These are phyloP conservation scores for Malus hybrid DNA, from an alignment of 331 rosid species.

Conservation along the genomic window DNA sequence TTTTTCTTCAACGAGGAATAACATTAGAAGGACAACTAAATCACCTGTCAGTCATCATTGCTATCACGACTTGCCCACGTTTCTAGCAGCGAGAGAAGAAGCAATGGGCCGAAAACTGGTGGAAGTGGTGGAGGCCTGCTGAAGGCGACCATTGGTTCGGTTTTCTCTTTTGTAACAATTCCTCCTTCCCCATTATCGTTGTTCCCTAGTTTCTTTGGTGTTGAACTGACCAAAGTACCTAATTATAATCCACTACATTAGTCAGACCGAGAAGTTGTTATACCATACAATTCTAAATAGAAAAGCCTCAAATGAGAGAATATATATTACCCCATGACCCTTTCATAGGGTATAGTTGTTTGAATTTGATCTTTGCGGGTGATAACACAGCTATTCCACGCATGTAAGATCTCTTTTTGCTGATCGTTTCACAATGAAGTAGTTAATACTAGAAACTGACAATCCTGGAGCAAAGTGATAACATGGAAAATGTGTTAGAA, in stretches of 20 bases:
- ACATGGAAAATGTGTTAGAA: not conserved
- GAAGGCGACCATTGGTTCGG: slow-evolving; percentile 43
- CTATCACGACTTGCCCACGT: slow-evolving; percentile 25
- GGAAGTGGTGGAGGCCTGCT: slow-evolving; percentile 65
- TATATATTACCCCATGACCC: slow-evolving; percentile 39
- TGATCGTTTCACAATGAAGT: not conserved
- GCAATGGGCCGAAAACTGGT: slow-evolving; percentile 53
- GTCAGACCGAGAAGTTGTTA: not conserved
- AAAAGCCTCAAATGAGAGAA: not conserved
- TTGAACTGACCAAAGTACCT: slow-evolving; percentile 37
- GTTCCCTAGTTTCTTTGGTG: slow-evolving; percentile 32
- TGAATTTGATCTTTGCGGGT: slow-evolving; percentile 29
- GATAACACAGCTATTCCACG: slow-evolving; percentile 22
- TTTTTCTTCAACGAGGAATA: slow-evolving; percentile 21
- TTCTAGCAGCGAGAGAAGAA: slow-evolving; percentile 39
- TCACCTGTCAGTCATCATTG: slow-evolving; percentile 35
- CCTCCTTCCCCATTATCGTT: slow-evolving; percentile 24
- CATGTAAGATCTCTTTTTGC: slow-evolving; percentile 20
- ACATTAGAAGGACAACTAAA: not conserved
- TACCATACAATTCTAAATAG: not conserved
- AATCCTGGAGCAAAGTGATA: not conserved
- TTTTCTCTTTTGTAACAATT: slow-evolving; percentile 32
- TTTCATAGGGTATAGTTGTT: slow-evolving; percentile 23
- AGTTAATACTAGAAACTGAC: not conserved
- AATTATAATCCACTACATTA: slow-evolving; percentile 3